A percentile compares a stretch with the other conserved stretches of the same genome.
These are phyloP conservation scores for Pyricularia sp. DNA, from an alignment of 2,329 filamentous ascomycete species.

Conservation along the genomic window DNA sequence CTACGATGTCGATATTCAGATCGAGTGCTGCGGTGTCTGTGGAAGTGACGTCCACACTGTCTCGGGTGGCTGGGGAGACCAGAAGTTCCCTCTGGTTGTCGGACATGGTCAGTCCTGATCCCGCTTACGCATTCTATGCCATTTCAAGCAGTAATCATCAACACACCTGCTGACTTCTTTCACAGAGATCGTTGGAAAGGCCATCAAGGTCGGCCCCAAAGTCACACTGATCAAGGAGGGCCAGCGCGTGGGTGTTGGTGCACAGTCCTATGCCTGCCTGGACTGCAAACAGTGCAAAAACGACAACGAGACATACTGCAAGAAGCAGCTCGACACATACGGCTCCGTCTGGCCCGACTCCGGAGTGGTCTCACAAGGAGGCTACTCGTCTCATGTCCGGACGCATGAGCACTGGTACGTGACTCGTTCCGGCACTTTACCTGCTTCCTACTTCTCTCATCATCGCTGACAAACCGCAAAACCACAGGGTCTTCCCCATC, in stretches of 20 bases:
- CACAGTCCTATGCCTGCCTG: slow-evolving; percentile 56
- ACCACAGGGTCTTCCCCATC: slow-evolving; percentile 54
- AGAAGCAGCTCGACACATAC: slow-evolving; percentile 51
- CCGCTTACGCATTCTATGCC: too few relatives aligned
- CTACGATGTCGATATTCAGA: slow-evolving; percentile 80
- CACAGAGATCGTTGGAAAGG: slow-evolving; percentile 59
- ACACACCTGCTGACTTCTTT: not conserved
- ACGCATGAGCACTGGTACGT: slow-evolving; percentile 63
- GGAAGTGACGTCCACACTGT: slow-evolving; percentile 65
- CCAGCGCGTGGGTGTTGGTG: slow-evolving; percentile 59
- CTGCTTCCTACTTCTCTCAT: not conserved
- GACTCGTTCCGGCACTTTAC: slow-evolving; percentile 8
- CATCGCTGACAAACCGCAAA: slow-evolving; percentile 1
- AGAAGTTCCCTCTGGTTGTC: slow-evolving; percentile 54
- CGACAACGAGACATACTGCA: slow-evolving; percentile 61
- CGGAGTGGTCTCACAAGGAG: slow-evolving; percentile 50
- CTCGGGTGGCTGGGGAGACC: slow-evolving; percentile 57
- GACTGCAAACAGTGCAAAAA: slow-evolving; percentile 56
- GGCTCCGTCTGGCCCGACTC: slow-evolving; percentile 39
- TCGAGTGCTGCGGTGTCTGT: slow-evolving; percentile 72
- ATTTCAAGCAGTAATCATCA: not conserved
- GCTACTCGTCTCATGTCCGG: slow-evolving; percentile 28
- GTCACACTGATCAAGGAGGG: slow-evolving; percentile 51
- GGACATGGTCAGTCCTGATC: slow-evolving; percentile 44
- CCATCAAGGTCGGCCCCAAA: slow-evolving; percentile 56